Evolutionary conservation across 495 filamentous ascomycete genomes (phyloP).

Genomic region (Penicillium arizonense): DNA sequence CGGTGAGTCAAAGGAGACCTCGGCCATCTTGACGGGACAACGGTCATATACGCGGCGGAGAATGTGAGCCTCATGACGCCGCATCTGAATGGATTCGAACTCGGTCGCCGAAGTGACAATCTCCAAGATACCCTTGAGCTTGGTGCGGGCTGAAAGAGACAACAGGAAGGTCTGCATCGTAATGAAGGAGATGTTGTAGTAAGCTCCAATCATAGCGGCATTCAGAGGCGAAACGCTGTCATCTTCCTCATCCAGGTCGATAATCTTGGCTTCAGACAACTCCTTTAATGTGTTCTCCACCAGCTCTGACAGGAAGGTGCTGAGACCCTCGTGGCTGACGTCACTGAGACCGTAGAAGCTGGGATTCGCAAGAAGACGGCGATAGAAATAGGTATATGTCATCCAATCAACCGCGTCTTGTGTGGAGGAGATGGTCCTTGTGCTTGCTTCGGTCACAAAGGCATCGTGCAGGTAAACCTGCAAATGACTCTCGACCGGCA

Average conservation of each 20-base stretch:
- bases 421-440: constrained; percentile 86
- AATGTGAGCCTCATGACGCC: constrained; percentile 86
- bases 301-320: constrained; percentile 90
- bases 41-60: constrained; percentile 92
- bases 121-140: constrained; percentile 93
- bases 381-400: constrained; percentile 98
- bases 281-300: constrained; percentile 93
- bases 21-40: constrained; percentile 89
- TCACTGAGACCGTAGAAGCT: constrained; percentile 93
- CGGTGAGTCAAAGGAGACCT: constrained; percentile 83
- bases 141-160: constrained; percentile 83
- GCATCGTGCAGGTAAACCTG: constrained; percentile 90
- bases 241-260: constrained; percentile 95
- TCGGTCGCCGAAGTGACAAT: constrained; percentile 97
- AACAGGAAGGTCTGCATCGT: constrained; percentile 99
- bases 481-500: constrained; percentile 93
- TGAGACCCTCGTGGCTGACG: constrained; percentile 88
- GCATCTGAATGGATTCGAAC: constrained; percentile 92
- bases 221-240: constrained; percentile 88
- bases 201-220: constrained; percentile 95
- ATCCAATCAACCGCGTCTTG: constrained; percentile 99
- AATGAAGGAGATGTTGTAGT: constrained; percentile 99
- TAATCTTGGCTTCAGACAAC: constrained; percentile 88
- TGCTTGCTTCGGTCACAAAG: constrained; percentile 95
- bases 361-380: constrained; percentile 92